Evolutionary conservation across 2,329 filamentous ascomycete species (phyloP).

Genomic region (Colletotrichum cuscutae): DNA sequence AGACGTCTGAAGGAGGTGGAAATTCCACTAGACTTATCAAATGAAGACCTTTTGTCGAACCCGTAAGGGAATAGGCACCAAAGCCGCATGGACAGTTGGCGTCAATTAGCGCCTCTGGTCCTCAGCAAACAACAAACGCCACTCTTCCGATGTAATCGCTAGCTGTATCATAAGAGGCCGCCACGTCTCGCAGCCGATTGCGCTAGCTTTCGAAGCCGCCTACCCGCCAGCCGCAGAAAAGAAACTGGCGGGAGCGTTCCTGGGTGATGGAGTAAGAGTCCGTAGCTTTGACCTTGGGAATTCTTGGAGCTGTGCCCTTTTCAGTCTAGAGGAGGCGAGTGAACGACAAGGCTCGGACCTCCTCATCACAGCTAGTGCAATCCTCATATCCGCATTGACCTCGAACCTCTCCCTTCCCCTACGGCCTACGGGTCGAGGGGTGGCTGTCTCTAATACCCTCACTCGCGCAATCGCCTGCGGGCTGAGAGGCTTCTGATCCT

Average conservation of each 20-base stretch:
- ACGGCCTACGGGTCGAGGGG: background rate
- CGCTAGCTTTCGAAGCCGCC: slow-evolving; percentile 2
- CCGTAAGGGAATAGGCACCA: slow-evolving; percentile 12
- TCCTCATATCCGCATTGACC: slow-evolving; percentile 34
- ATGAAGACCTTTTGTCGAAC: slow-evolving; percentile 4
- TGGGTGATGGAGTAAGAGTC: background rate
- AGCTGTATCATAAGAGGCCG: slow-evolving; percentile 18
- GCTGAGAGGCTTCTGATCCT: background rate
- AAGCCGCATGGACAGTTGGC: slow-evolving; percentile 25
- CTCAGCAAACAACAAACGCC: slow-evolving; percentile 14
- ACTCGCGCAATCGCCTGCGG: slow-evolving; percentile 1
- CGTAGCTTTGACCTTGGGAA: slow-evolving; percentile 16
- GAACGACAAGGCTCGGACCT: slow-evolving; percentile 30
- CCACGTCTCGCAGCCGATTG: slow-evolving; percentile 15
- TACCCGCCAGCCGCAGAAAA: background rate
- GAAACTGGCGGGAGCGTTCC: background rate
- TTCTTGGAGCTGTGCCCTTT: background rate
- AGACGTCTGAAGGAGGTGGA: background rate
- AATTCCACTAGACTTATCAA: background rate
- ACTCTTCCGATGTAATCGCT: slow-evolving; percentile 21
- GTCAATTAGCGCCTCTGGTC: slow-evolving; percentile 9
- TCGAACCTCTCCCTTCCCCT: background rate
- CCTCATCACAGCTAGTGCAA: slow-evolving; percentile 30
- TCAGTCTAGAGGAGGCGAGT: slow-evolving; percentile 9
- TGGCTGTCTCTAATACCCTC: slow-evolving; percentile 29